These are phyloP conservation scores for Helianthus tuberosus DNA, from an alignment of 129 eudicot genomes.

Conservation along the genomic window DNA sequence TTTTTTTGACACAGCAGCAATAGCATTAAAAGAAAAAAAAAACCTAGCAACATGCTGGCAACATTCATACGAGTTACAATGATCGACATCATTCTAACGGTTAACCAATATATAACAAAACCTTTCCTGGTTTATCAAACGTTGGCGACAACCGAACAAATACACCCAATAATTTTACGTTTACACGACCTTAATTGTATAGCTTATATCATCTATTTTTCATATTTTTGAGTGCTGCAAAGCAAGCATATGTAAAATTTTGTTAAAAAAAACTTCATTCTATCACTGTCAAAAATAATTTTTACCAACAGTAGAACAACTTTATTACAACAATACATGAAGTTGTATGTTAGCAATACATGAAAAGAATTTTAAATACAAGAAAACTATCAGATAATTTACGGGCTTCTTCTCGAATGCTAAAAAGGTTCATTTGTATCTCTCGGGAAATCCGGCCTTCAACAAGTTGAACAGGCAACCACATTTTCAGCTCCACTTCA, in stretches of 20 bases:
- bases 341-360: slow-evolving; percentile 9
- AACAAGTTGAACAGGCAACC: slow-evolving; percentile 84
- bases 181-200: not conserved
- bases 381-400: slow-evolving; percentile 22
- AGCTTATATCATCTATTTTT: no score
- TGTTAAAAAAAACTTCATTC: not conserved
- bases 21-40: no score
- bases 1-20: no score
- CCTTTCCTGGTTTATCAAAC: no score
- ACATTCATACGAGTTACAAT: no score
- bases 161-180: not conserved
- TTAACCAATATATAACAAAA: no score
- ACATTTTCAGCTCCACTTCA: slow-evolving; percentile 74
- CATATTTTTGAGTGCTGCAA: not conserved
- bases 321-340: slow-evolving; percentile 1
- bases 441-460: slow-evolving; percentile 77
- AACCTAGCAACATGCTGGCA: no score
- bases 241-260: not conserved
- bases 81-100: no score
- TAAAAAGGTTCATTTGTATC: slow-evolving; percentile 65
- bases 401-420: slow-evolving; percentile 59
- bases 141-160: not conserved
- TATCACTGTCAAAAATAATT: not conserved
- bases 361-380: slow-evolving; percentile 13
- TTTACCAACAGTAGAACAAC: slow-evolving; percentile 12